These are phyloP conservation scores for Trypanosoma caninum DNA, from an alignment of 208 protist genomes.

Conservation along the genomic window DNA sequence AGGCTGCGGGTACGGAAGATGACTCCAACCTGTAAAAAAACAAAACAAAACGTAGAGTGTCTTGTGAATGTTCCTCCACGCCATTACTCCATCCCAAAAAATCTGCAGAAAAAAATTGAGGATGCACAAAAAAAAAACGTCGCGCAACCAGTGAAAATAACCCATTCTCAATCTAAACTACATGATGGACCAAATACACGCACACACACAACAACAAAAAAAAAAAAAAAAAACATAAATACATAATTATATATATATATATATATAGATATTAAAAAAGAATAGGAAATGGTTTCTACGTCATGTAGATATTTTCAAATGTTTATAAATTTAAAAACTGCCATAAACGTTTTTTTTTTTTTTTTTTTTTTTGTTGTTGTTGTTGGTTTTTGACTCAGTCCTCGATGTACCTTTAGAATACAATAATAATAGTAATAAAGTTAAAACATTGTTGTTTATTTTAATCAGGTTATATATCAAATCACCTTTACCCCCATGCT, in stretches of 20 bases:
- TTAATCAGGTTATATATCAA: too few relatives aligned
- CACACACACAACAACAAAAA: constrained; percentile 4
- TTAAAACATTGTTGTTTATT: too few relatives aligned
- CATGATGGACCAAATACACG: neutral
- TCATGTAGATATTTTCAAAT: neutral
- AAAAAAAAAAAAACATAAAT: neutral
- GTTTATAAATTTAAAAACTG: neutral
- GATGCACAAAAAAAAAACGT: constrained; percentile 35
- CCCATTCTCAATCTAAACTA: neutral
- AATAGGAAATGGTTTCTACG: constrained; percentile 8
- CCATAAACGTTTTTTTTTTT: constrained; percentile 4
- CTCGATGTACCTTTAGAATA: neutral
- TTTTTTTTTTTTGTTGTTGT: constrained; percentile 1
- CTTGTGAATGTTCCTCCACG: constrained; percentile 36
- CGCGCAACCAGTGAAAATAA: constrained; percentile 31
- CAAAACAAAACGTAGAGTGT: constrained; percentile 56
- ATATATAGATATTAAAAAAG: constrained; percentile 23
- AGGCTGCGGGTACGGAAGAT: constrained; percentile 54
- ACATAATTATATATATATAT: neutral
- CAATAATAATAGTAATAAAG: too few relatives aligned
- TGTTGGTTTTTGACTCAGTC: neutral
- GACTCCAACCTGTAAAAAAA: constrained; percentile 72
- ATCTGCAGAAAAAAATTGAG: constrained; percentile 19
- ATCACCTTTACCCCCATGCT: too few relatives aligned
- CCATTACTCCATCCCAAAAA: constrained; percentile 55